Percentiles rank a stretch among this genome's conserved stretches.
These are phyloP conservation scores for Sporothrix protearum DNA, from an alignment of 2,329 filamentous ascomycete genomes.

Conservation along the genomic window DNA sequence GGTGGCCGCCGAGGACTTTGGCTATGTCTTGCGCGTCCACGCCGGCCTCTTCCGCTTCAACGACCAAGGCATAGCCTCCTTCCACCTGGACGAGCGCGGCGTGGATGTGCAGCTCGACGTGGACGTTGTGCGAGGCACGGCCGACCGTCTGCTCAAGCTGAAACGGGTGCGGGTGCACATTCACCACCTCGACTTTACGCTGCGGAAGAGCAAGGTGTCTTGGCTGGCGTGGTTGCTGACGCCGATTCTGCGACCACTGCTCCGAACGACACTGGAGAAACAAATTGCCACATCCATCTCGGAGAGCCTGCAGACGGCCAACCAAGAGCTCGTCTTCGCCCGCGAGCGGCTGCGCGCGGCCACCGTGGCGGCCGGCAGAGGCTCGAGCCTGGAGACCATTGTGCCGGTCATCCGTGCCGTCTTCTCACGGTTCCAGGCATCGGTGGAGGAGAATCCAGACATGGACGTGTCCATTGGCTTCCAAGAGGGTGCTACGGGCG, in stretches of 20 bases:
- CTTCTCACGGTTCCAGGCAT: conserved; percentile 32
- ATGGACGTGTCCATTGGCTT: conserved; percentile 66
- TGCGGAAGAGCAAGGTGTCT: conserved; percentile 42
- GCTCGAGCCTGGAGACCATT: conserved; percentile 44
- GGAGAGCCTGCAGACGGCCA: conserved; percentile 66
- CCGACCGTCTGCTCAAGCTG: conserved; percentile 79
- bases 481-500: conserved; percentile 48
- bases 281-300: conserved; percentile 71
- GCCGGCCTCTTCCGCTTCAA: conserved; percentile 68
- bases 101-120: conserved; percentile 83
- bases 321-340: conserved; percentile 82
- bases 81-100: conserved; percentile 80
- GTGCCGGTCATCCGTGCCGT: conserved; percentile 3
- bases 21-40: conserved; percentile 83
- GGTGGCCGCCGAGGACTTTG: conserved; percentile 78
- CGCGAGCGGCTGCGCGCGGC: conserved; percentile 83
- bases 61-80: conserved; percentile 81
- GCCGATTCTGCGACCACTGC: conserved; percentile 69
- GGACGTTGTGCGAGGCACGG: conserved; percentile 70
- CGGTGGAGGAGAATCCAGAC: conserved; percentile 61
- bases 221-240: neutral
- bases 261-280: conserved; percentile 75
- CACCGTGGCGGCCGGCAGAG: conserved; percentile 64
- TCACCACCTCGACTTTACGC: conserved; percentile 74
- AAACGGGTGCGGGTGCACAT: conserved; percentile 73